A percentile compares a stretch with the other conserved stretches of the same genome.
Conservation (phyloP, 2,329 filamentous ascomycete genomes). For the Botryotinia calthae region DNA sequence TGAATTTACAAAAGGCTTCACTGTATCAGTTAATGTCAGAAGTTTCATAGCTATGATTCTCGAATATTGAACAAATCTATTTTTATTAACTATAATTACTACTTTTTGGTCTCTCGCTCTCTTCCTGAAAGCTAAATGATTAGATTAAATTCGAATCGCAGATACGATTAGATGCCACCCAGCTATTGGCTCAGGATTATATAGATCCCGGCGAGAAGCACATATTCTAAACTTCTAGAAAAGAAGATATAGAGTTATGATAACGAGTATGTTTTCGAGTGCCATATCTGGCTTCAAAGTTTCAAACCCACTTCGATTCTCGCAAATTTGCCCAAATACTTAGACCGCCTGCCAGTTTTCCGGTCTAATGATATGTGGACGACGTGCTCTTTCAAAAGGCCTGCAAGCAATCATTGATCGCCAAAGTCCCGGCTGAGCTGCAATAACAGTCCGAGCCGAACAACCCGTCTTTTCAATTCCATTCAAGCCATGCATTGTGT, state of each 20-base stretch:
- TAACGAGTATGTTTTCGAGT: background rate
- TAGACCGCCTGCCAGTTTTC: slow-evolving; percentile 4
- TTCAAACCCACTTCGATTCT: background rate
- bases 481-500: slow-evolving; percentile 2
- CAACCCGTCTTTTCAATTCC: background rate
- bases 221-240: background rate
- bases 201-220: too few relatives aligned
- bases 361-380: background rate
- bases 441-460: background rate
- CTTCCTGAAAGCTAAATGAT: background rate
- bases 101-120: background rate
- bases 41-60: background rate
- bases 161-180: background rate
- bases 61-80: background rate
- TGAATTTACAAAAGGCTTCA: background rate
- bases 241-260: background rate
- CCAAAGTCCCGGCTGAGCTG: slow-evolving; percentile 1
- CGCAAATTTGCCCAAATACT: background rate
- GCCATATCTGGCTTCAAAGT: background rate
- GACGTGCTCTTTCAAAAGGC: slow-evolving; percentile 1
- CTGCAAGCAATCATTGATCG: slow-evolving; percentile 11
- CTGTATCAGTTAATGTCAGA: background rate
- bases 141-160: background rate
- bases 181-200: too few relatives aligned
- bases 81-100: background rate